Base-by-base conservation (phyloP, 176 grass and related monocot genomes). In the Musa troglodytarum region DNA sequence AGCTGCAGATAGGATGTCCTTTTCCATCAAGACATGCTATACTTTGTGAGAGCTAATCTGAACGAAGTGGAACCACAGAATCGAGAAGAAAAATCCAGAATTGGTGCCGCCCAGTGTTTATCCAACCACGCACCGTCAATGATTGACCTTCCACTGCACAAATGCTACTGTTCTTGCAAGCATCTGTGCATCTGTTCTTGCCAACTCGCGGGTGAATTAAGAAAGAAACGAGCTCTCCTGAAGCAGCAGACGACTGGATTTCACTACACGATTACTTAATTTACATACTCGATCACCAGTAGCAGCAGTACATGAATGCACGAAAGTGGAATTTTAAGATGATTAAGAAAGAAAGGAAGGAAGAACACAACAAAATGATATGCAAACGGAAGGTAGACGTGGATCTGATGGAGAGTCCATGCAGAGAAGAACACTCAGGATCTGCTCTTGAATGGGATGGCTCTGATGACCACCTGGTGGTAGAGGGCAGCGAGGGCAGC, bases 381-480 rank as follows among this genome's bases (percentile, higher is more conserved):
- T 20, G 67, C 52, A 63, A 59, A 85, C 78, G 55, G 2, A 85
- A 69, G 11, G 29, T 69, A 80, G 72, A 71, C 71, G 79, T 61
- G 16, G 12, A 34, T 79, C 50, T 71, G 77, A 23, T 62, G 54
- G 57, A 49, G 57, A 49, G 53, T 49, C 63, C 49, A 67, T 13
- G 10, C 11, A 11, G 53, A 74, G 34, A 25, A 50, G 2, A 3
- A 11, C 8, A 65, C 86, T 87, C 85, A 97, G 57, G 93, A 83
- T 79, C 77, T 93, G 88, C 72, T 90, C 82, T 97, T 93, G 84
- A 97, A 97, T 13, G 94, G 94, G 72, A 97, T 93, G 1, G 94
- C 94, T 83, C 94, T 87, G 94, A 97, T 93, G 70, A 97, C 89
- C 73, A 97, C 82, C 86, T 90, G 87, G 90, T 97, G 94, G 88